phyloP scores from a whole-genome alignment of 169 alveolate genomes.

The Plasmodium berghei region DNA sequence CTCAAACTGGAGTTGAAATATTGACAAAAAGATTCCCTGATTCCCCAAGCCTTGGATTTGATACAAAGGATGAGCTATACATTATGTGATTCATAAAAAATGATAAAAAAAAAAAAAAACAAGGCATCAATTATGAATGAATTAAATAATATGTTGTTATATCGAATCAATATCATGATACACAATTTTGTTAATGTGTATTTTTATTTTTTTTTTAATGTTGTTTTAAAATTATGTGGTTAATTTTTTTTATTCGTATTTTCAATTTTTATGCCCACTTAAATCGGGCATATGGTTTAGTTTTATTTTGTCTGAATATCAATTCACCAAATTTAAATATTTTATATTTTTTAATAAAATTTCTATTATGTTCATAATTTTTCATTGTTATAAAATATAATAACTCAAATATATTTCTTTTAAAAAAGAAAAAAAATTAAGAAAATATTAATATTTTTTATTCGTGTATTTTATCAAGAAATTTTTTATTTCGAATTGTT shows the following conservation, averaged over 20 bases:
- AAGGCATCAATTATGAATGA: background rate
- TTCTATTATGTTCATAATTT: too few species aligned
- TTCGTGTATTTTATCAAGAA: too few species aligned
- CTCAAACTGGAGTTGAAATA: slow-evolving; percentile 96
- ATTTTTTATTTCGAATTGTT: too few species aligned
- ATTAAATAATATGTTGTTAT: background rate
- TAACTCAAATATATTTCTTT: too few species aligned
- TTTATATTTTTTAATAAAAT: too few species aligned
- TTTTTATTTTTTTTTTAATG: background rate
- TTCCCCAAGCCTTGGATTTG: slow-evolving; percentile 94
- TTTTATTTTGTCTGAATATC: too few species aligned
- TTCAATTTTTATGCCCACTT: background rate
- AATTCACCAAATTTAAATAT: too few species aligned
- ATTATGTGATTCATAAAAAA: background rate
- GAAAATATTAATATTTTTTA: too few species aligned
- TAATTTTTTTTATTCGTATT: background rate
- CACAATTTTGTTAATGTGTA: background rate
- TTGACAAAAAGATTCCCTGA: slow-evolving; percentile 93
- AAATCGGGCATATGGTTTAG: background rate
- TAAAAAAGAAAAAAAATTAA: too few species aligned
- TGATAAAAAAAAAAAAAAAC: background rate
- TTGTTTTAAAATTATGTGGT: background rate
- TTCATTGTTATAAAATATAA: too few species aligned
- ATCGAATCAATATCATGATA: background rate
- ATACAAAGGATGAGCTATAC: slow-evolving; percentile 73